Evolutionary conservation across 441 rosid genomes (phyloP).

Genomic region (Pelargonium fulgidum): DNA sequence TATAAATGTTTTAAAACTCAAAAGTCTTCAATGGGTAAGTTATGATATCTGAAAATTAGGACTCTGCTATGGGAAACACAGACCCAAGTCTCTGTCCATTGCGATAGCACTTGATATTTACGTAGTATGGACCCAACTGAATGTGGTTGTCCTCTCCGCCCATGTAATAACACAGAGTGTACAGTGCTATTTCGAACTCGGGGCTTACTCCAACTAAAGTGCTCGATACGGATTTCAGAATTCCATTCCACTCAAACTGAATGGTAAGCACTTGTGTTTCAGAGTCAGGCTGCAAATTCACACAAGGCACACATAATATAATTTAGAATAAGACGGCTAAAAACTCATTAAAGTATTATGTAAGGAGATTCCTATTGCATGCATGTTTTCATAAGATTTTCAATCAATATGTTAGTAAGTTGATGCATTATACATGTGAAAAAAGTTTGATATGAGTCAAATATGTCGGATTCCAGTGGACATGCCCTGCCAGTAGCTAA

Average conservation of each 20-base stretch:
- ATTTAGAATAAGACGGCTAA: not conserved
- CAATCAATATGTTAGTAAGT: too few relatives aligned
- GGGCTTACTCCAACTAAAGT: slow-evolving; percentile 84
- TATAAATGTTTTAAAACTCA: too few relatives aligned
- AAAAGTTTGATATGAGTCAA: not conserved
- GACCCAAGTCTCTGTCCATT: slow-evolving; percentile 63
- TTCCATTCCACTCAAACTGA: slow-evolving; percentile 91
- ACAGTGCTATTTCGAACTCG: slow-evolving; percentile 83
- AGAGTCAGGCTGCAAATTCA: slow-evolving; percentile 59
- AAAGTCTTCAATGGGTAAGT: not conserved
- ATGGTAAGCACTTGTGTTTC: slow-evolving; percentile 74
- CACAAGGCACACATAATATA: not conserved
- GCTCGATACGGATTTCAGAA: slow-evolving; percentile 81
- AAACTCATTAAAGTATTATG: too few relatives aligned
- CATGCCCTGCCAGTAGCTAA: not conserved
- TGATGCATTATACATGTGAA: too few relatives aligned
- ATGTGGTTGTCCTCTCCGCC: slow-evolving; percentile 75
- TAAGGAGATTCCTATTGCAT: too few relatives aligned
- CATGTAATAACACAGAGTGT: slow-evolving; percentile 68
- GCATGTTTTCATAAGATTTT: too few relatives aligned
- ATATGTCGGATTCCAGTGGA: not conserved
- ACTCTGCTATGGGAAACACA: slow-evolving; percentile 65
- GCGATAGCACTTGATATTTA: slow-evolving; percentile 88
- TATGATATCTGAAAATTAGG: slow-evolving; percentile 18
- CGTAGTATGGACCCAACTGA: slow-evolving; percentile 73